phyloP scores from a whole-genome alignment of 441 rosid genomes.

The Populus hybrid region DNA sequence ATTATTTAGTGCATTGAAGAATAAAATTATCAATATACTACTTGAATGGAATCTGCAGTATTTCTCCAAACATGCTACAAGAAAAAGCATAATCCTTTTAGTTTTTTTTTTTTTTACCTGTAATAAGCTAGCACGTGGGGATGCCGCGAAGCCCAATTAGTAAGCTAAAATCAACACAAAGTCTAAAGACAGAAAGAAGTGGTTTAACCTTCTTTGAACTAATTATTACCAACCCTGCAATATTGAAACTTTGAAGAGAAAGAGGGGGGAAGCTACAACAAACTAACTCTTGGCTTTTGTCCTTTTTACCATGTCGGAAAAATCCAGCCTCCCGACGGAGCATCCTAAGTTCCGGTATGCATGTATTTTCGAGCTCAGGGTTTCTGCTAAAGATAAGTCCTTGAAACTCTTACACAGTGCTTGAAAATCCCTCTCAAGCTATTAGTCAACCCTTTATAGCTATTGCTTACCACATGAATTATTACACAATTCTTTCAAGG shows the following conservation, averaged over 20 bases:
- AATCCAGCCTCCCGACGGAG: background rate
- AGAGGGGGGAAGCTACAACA: slow-evolving; percentile 5
- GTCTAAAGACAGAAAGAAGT: background rate
- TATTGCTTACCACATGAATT: background rate
- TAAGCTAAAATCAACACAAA: background rate
- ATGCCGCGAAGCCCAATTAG: background rate
- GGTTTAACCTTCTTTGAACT: slow-evolving; percentile 17
- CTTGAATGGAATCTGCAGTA: no score
- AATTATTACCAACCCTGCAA: slow-evolving; percentile 16
- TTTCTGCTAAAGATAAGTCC: background rate
- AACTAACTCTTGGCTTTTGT: background rate
- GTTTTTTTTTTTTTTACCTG: no score
- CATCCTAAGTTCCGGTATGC: slow-evolving; percentile 5
- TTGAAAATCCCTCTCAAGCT: background rate
- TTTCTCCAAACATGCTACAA: no score
- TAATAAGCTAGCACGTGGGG: background rate
- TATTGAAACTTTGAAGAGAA: background rate
- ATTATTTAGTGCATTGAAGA: no score
- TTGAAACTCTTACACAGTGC: background rate
- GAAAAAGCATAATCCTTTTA: no score
- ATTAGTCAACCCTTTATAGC: slow-evolving; percentile 21
- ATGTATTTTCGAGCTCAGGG: background rate
- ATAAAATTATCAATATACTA: no score
- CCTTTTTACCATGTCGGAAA: background rate
- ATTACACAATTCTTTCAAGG: background rate